Percentiles rank a stretch among this genome's conserved stretches.
Evolutionary conservation across 768 basidiomycete genomes (phyloP).

Genomic region (Leccinum longicurvipes): DNA sequence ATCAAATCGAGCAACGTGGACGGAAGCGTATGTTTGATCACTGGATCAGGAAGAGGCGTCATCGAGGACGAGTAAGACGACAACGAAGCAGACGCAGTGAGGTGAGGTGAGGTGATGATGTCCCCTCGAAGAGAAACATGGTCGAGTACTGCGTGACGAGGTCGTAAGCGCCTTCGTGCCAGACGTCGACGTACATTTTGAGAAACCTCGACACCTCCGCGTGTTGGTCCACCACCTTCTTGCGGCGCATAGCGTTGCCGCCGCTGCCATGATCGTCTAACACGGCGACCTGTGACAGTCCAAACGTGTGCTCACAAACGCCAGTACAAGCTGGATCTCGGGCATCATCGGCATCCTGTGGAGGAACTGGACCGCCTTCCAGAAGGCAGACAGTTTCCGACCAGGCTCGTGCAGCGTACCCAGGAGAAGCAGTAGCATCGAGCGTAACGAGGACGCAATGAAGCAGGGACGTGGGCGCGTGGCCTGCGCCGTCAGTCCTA

Average conservation of each 20-base stretch:
- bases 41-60: constrained; percentile 22
- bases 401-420: constrained; percentile 77
- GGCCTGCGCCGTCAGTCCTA: too few relatives aligned
- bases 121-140: too few relatives aligned
- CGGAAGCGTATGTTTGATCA: too few relatives aligned
- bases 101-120: too few relatives aligned
- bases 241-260: constrained; percentile 28
- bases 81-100: constrained; percentile 9
- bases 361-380: constrained; percentile 87
- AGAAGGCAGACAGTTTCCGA: constrained; percentile 80
- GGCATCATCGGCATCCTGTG: constrained; percentile 74
- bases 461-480: constrained; percentile 13
- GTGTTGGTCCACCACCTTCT: constrained; percentile 53
- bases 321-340: constrained; percentile 76
- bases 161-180: constrained; percentile 91
- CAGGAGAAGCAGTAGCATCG: constrained; percentile 77
- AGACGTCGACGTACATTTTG: constrained; percentile 83
- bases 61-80: constrained; percentile 17
- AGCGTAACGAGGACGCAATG: constrained; percentile 57
- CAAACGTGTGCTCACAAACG: constrained; percentile 75
- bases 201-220: constrained; percentile 74
- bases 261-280: constrained; percentile 9
- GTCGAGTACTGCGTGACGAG: too few relatives aligned
- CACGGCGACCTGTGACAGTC: constrained; percentile 42
- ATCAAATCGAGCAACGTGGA: constrained; percentile 53